These are phyloP conservation scores for Coemansia sp. DNA, from an alignment of 192 early-diverging fungal genomes.

Conservation along the genomic window DNA sequence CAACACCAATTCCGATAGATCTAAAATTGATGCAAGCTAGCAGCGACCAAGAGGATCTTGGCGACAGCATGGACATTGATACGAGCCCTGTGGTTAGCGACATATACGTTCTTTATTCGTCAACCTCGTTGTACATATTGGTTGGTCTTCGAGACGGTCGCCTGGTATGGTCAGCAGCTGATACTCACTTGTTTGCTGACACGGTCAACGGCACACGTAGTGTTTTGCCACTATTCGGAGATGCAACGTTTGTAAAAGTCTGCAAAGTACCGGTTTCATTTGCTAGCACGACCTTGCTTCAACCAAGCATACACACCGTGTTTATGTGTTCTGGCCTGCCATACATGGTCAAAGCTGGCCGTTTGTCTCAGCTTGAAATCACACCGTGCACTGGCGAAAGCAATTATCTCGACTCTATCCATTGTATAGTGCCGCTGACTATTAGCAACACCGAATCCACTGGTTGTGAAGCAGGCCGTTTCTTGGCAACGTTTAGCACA, in stretches of 20 bases:
- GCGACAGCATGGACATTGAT: constrained; percentile 9
- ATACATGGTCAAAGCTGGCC: constrained; percentile 1
- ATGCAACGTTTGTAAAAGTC: not conserved
- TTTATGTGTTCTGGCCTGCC: constrained; percentile 4
- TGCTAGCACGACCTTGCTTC: not conserved
- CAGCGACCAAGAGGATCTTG: not conserved
- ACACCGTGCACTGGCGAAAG: constrained; percentile 14
- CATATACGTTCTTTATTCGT: constrained; percentile 15
- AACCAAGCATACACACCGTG: not conserved
- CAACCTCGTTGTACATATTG: constrained; percentile 11
- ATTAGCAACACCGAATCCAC: not conserved
- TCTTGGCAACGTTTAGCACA: constrained; percentile 7
- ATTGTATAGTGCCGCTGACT: not conserved
- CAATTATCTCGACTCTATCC: not conserved
- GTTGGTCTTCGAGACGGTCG: constrained; percentile 35
- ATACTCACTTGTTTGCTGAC: not conserved
- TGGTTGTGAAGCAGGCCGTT: not conserved
- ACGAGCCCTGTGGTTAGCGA: constrained; percentile 17
- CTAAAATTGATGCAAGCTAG: not conserved
- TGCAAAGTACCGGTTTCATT: constrained; percentile 6
- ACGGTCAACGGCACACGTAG: not conserved
- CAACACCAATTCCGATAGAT: not conserved
- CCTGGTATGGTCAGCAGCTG: not conserved
- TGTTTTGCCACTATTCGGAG: not conserved
- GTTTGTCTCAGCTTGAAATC: constrained; percentile 7